Base-by-base conservation (phyloP, 768 basidiomycete genomes). In the Paxillus ammoniavirescens region DNA sequence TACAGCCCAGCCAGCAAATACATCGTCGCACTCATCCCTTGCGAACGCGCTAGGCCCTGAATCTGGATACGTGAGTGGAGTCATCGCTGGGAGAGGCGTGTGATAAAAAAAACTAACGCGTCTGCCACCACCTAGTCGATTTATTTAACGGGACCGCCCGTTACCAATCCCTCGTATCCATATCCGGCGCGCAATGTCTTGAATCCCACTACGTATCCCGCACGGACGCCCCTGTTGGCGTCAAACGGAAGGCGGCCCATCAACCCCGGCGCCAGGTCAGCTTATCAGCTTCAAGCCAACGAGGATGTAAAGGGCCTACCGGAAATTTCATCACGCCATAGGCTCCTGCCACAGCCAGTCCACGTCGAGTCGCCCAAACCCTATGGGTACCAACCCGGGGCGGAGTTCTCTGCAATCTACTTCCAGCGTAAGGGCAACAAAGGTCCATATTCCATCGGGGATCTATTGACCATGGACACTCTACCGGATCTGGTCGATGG, bases 121-220 rank as follows among this genome's bases (percentile, higher is more conserved):
- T 45, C 54, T 35, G 36, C 40, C 41, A 51, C 55, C 18, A 42
- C 50, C 37, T 50, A 48, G 47, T 6, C 56, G 15, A 59, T 69
- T 37, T 69, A 67, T 40, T 21, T 53, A 10, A 26, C 51, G 12
- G 44, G 14, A 8, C 52, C 57, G 26, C 66, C 65, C 7, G 40
- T 65, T 53, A 57, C 23, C 8, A 62, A 53, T 17, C 56, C 59
- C 26, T 48, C 54, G 21, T 71, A 69, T 48, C 67, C 67, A 38
- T 69, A 69, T 38, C 69, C 67, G 4, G 65, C 58, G 26, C 58
- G 67, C 28, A 71, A 69, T 47, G 57, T 67, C 28, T 30, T 71
- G 0, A 64, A 71, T 42, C 55, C 62, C 26, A 54, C 46, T 14
- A 49, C 67, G 5, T 68, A 60, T 47, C 42, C 31, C 18, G 37